These are phyloP conservation scores for Apiotrichum brassicae DNA, from an alignment of 1,284 basidiomycete species.

Conservation along the genomic window DNA sequence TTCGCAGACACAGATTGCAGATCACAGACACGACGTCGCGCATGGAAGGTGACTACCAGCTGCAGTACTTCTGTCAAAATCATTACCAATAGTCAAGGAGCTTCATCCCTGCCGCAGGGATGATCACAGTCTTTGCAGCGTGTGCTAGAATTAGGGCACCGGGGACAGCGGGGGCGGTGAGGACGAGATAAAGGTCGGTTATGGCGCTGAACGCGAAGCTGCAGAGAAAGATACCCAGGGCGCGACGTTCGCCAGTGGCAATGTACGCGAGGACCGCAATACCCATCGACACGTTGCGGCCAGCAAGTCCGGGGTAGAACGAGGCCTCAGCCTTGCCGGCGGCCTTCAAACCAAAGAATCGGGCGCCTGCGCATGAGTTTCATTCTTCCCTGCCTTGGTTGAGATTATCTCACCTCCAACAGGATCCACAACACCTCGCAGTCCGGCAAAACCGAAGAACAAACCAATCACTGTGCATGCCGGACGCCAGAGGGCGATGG, in stretches of 20 bases:
- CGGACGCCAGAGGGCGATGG: neutral
- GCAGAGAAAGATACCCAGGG: constrained; percentile 1
- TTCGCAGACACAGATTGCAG: too few species aligned
- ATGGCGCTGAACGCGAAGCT: neutral
- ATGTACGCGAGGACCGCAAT: neutral
- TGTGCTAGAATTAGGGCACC: neutral
- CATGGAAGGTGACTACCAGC: too few species aligned
- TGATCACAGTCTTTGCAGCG: neutral
- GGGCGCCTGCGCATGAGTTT: neutral
- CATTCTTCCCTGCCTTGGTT: too few species aligned
- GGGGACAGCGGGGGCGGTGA: neutral
- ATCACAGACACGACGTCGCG: too few species aligned
- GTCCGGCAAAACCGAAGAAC: neutral
- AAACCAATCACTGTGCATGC: neutral
- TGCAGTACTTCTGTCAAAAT: too few species aligned
- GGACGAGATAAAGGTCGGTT: neutral
- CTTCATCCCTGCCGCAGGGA: neutral
- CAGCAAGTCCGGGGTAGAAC: neutral
- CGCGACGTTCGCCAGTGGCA: neutral
- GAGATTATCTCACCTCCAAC: neutral
- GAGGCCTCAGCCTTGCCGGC: neutral
- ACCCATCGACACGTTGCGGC: neutral
- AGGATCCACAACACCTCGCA: neutral
- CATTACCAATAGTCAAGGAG: neutral
- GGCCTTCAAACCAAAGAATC: neutral